Percentiles rank a stretch among this genome's conserved stretches.
Evolutionary conservation across 179 eudicot species (phyloP).

Genomic region (Silene noctiflora): DNA sequence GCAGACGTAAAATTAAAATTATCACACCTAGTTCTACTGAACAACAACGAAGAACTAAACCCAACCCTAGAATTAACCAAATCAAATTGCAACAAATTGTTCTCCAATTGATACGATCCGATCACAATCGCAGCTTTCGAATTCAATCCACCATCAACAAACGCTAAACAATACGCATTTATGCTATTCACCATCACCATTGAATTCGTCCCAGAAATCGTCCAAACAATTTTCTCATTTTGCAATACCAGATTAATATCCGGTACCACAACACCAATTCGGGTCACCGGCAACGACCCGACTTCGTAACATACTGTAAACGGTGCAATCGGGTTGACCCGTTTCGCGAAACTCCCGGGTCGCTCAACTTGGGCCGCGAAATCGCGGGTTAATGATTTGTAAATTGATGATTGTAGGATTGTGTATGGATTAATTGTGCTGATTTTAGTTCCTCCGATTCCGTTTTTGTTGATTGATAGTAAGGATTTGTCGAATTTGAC

Average conservation of each 20-base stretch:
- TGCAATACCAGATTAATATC: slow-evolving; percentile 35
- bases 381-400: slow-evolving; percentile 19
- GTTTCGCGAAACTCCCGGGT: not conserved
- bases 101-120: slow-evolving; percentile 49
- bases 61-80: slow-evolving; percentile 35
- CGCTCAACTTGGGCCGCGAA: slow-evolving; percentile 29
- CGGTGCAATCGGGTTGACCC: slow-evolving; percentile 33
- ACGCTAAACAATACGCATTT: slow-evolving; percentile 32
- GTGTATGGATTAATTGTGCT: slow-evolving; percentile 45
- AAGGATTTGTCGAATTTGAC: slow-evolving; percentile 28
- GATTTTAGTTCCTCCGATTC: slow-evolving; percentile 40
- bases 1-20: slow-evolving; percentile 46
- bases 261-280: slow-evolving; percentile 30
- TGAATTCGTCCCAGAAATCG: slow-evolving; percentile 34
- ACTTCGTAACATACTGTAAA: slow-evolving; percentile 42
- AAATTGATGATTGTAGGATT: slow-evolving; percentile 39
- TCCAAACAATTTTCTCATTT: slow-evolving; percentile 25
- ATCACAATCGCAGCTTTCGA: slow-evolving; percentile 34
- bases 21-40: slow-evolving; percentile 33
- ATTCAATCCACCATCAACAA: slow-evolving; percentile 41
- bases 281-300: slow-evolving; percentile 14
- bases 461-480: slow-evolving; percentile 25
- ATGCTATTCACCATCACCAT: slow-evolving; percentile 27
- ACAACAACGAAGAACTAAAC: slow-evolving; percentile 36
- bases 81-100: slow-evolving; percentile 49